phyloP scores from a whole-genome alignment of 2,329 filamentous ascomycete genomes.

The Colletotrichum shisoi region DNA sequence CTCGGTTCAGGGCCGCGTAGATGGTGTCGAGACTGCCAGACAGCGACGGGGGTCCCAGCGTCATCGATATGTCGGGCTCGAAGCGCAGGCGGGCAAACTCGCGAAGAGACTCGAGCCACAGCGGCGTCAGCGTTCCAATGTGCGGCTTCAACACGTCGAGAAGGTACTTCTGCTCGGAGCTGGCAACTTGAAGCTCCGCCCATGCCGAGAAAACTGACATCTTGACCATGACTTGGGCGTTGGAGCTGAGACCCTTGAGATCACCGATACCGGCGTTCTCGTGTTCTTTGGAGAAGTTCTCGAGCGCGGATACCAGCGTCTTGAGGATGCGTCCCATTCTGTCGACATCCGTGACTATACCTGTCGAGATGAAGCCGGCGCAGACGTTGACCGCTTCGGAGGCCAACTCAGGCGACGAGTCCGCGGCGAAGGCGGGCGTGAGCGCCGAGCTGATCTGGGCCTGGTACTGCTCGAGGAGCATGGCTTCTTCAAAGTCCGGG shows the following conservation, averaged over 20 bases:
- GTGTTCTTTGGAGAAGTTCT: constrained; percentile 85
- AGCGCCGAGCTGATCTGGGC: constrained; percentile 96
- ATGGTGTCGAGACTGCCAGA: constrained; percentile 91
- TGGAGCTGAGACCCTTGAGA: constrained; percentile 88
- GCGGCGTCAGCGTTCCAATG: constrained; percentile 84
- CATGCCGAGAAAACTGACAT: constrained; percentile 97
- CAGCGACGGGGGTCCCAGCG: constrained; percentile 78
- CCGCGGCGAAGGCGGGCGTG: constrained; percentile 92
- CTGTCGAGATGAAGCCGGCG: constrained; percentile 95
- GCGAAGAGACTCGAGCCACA: constrained; percentile 91
- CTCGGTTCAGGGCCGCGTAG: constrained; percentile 91
- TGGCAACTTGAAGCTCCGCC: constrained; percentile 96
- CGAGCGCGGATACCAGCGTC: constrained; percentile 85
- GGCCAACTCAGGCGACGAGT: constrained; percentile 94
- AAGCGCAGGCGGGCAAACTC: constrained; percentile 94
- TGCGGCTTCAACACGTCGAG: constrained; percentile 88
- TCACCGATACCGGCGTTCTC: constrained; percentile 91
- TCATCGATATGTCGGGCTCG: constrained; percentile 96
- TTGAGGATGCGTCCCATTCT: constrained; percentile 99
- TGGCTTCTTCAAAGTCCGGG: constrained; percentile 96
- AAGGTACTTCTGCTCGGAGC: constrained; percentile 88
- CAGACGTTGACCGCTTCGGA: constrained; percentile 97
- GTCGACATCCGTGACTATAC: constrained; percentile 96
- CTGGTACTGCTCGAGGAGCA: constrained; percentile 96
- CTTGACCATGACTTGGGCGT: constrained; percentile 98